Base-by-base conservation (phyloP, 495 filamentous ascomycete species). In the Massariosphaeria phaeospora region DNA sequence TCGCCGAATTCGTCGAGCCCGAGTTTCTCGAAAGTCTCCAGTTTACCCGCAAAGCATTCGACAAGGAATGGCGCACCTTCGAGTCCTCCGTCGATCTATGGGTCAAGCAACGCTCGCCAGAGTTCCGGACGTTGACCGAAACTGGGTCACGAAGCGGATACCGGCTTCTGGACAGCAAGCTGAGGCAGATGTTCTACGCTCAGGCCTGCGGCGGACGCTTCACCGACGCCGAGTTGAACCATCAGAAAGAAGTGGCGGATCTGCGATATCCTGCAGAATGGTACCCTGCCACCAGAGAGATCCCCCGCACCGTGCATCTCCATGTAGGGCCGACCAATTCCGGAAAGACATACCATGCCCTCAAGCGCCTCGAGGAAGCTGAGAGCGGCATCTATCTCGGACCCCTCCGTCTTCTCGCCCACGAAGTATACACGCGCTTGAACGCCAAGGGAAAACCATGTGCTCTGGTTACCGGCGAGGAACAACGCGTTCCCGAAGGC, bases 261-360 rank as follows among this genome's bases (percentile, higher is more conserved):
- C 69, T 95, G 39, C 80, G 89, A 27, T 89, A 81, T 66, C 94
- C 94, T 0, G 76, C 80, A 44, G 93, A 96, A 65, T 96, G 90
- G 93, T 99, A 84, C 66, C 89, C 90, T 1, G 78, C 73, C 5
- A 86, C 94, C 18, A 79, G 94, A 42, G 73, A 80, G 17, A 71
- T 90, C 50, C 84, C 91, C 65, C 78, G 94, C 30, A 91, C 80
- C 1, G 78, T 96, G 49, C 86, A 96, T 74, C 73, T 99, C 8
- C 94, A 99, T 66, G 90, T 99, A 39, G 94, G 94, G 1, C 94
- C 94, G 0, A 99, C 94, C 1, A 99, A 99, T 70, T 96, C 91
- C 4, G 94, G 94, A 50, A 99, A 99, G 72, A 99, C 94, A 2
- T 97, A 97, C 69, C 84, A 89, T 67, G 94, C 94, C 3, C 70